Percentiles rank a stretch among this genome's conserved stretches.
phyloP scores from a whole-genome alignment of 2,329 filamentous ascomycete genomes.

The Chrysoporthe austroafricana region DNA sequence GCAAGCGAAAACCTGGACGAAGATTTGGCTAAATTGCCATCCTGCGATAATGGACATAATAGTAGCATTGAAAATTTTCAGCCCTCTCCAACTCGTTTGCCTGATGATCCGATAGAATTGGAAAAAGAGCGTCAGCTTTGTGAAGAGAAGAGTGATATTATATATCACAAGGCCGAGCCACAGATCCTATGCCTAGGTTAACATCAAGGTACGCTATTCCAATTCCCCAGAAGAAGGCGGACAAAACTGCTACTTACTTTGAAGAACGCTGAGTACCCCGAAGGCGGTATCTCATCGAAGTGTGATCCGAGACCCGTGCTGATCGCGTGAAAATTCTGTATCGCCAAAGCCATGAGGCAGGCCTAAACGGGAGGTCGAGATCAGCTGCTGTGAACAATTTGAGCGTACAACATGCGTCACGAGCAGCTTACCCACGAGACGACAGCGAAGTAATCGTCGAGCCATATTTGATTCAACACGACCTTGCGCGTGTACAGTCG shows the following conservation, averaged over 20 bases:
- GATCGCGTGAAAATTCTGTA: slow-evolving; percentile 9
- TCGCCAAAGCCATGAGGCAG: slow-evolving; percentile 22
- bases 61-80: neutral
- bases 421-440: slow-evolving; percentile 43
- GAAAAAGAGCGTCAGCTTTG: slow-evolving; percentile 20
- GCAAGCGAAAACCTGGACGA: slow-evolving; percentile 17
- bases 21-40: slow-evolving; percentile 15
- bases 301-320: slow-evolving; percentile 29
- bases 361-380: slow-evolving; percentile 16
- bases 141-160: slow-evolving; percentile 12
- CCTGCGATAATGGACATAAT: slow-evolving; percentile 10
- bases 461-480: slow-evolving; percentile 36
- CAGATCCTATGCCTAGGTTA: slow-evolving; percentile 10
- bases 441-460: slow-evolving; percentile 39
- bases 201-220: neutral
- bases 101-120: slow-evolving; percentile 23
- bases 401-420: neutral
- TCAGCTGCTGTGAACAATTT: neutral
- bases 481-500: slow-evolving; percentile 37
- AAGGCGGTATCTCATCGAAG: slow-evolving; percentile 21
- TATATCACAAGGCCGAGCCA: slow-evolving; percentile 20
- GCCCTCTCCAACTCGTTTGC: slow-evolving; percentile 7
- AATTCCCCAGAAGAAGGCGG: neutral
- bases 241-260: neutral
- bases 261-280: neutral